Evolutionary conservation across 1,284 basidiomycete genomes (phyloP), one percentile per base, ranked within the genome.

Genomic region (Chalciporus sp.): DNA sequence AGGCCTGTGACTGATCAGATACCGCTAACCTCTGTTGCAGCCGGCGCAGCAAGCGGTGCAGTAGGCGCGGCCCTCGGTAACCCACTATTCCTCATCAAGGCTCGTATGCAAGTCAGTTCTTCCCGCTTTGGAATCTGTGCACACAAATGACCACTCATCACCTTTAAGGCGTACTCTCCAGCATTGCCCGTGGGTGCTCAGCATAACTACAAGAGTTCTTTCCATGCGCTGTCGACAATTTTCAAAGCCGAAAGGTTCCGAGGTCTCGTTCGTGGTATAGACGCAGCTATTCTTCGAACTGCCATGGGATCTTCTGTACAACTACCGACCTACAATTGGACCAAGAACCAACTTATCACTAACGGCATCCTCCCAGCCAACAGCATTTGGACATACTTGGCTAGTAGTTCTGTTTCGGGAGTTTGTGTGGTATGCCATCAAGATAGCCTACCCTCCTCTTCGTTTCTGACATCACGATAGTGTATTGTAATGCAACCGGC

Each of bases 31-130:
- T 92, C 90, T 50, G 74, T 98, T 33, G 72, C 85, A 10, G 94
- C 95, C 14, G 95, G 96, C 6, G 94, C 94, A 2, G 79, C 83
- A 1, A 95, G 92, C 62, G 96, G 96, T 33, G 87, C 90, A 48
- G 85, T 98, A 31, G 95, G 95, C 68, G 95, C 95, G 0, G 83
- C 87, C 37, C 75, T 97, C 33, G 96, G 96, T 46, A 98, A 96
- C 65, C 96, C 97, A 0, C 77, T 99, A 16, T 99, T 97, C 76
- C 78, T 99, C 48, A 86, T 99, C 69, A 99, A 99, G 76, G 96
- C 96, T 7, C 85, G 96, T 44, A 96, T 98, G 87, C 96, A 99
- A 78, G 90, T 89, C 23, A 61, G 79, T 65, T n/a, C n/a, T 37
- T 37, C 31, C 49, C 28, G 1, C 51, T 2, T 35, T n/a, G 4